Evolutionary conservation across 768 basidiomycete species (phyloP).

Genomic region (Chalciporus sphaerocephalus): DNA sequence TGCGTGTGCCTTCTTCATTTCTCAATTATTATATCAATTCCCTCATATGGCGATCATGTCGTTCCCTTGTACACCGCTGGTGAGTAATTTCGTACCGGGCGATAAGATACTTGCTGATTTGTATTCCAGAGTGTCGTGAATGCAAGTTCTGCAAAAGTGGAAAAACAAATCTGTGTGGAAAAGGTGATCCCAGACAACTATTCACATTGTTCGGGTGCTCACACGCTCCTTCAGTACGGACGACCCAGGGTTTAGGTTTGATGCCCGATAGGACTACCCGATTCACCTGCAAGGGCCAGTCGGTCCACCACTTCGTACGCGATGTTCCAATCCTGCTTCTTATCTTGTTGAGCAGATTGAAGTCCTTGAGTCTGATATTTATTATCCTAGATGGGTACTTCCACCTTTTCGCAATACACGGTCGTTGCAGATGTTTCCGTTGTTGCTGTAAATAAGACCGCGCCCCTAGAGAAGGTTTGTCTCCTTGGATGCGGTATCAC

Average conservation of each 20-base stretch:
- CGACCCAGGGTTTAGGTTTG: conserved; percentile 89
- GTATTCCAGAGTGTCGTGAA: conserved; percentile 72
- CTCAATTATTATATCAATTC: not conserved
- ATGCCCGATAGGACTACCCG: conserved; percentile 90
- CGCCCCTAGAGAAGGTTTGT: conserved; percentile 95
- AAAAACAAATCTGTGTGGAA: conserved; percentile 98
- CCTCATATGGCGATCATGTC: conserved; percentile 82
- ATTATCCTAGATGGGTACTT: conserved; percentile 86
- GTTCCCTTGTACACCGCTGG: conserved; percentile 96
- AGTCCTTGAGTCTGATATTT: not conserved
- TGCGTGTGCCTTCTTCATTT: conserved; percentile 24
- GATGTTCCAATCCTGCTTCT: not conserved
- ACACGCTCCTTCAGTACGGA: conserved; percentile 55
- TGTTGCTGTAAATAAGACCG: conserved; percentile 79
- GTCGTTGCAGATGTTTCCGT: conserved; percentile 97
- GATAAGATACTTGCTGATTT: not conserved
- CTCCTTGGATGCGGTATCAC: conserved; percentile 95
- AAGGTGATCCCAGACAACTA: conserved; percentile 46
- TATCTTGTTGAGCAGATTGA: not conserved
- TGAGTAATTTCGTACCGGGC: conserved; percentile 26
- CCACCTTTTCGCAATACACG: conserved; percentile 99
- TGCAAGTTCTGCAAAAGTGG: conserved; percentile 99
- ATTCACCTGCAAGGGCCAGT: conserved; percentile 85
- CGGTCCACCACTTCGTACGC: conserved; percentile 82
- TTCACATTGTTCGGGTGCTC: not conserved